These are phyloP conservation scores for Aphanomyces euteiches DNA, from an alignment of 352 stramenopile genomes.

Conservation along the genomic window DNA sequence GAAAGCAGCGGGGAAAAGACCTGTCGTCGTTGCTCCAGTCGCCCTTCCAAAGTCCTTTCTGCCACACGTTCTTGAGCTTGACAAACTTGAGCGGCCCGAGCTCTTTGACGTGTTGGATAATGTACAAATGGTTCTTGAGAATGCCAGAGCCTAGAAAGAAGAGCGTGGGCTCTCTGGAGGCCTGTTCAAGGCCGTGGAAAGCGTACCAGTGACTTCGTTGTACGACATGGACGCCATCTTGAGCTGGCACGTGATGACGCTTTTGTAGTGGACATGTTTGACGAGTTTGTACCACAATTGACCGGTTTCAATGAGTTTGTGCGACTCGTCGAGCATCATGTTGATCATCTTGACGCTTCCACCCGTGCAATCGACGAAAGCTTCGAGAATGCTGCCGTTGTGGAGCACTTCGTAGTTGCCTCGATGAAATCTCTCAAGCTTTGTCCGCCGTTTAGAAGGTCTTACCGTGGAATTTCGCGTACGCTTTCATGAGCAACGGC, in stretches of 20 bases:
- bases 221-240: slow-evolving; percentile 55
- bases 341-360: slow-evolving; percentile 75
- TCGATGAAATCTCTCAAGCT: neutral
- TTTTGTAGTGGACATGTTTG: slow-evolving; percentile 49
- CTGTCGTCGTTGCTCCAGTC: slow-evolving; percentile 79
- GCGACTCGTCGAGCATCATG: slow-evolving; percentile 37
- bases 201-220: slow-evolving; percentile 36
- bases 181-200: neutral
- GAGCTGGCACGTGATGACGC: slow-evolving; percentile 62
- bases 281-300: slow-evolving; percentile 67
- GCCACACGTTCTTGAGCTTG: slow-evolving; percentile 81
- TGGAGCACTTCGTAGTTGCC: slow-evolving; percentile 41
- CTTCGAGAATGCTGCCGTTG: slow-evolving; percentile 70
- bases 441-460: slow-evolving; percentile 29
- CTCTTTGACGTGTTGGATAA: slow-evolving; percentile 67
- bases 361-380: slow-evolving; percentile 85
- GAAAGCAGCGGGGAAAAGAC: neutral
- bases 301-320: slow-evolving; percentile 36
- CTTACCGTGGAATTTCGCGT: slow-evolving; percentile 84
- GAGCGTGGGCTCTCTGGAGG: slow-evolving; percentile 25
- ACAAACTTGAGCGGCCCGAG: slow-evolving; percentile 59
- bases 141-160: slow-evolving; percentile 58
- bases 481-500: slow-evolving; percentile 85
- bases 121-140: slow-evolving; percentile 74
- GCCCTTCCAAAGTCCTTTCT: slow-evolving; percentile 69